phyloP scores from a whole-genome alignment of 148 eudicot genomes.

The Beta vulgaris region DNA sequence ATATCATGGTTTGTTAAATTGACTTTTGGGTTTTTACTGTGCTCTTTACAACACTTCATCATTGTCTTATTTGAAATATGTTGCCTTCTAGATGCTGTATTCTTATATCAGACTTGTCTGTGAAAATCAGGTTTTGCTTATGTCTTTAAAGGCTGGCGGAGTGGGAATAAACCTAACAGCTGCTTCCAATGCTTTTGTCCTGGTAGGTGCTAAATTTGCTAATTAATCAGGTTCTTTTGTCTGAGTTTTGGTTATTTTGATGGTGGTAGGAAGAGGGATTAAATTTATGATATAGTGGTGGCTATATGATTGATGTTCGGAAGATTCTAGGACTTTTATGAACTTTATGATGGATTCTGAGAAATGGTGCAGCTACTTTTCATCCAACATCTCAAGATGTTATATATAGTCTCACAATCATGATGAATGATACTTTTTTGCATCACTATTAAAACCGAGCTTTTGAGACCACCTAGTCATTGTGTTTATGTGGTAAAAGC shows the following conservation, averaged over 20 bases:
- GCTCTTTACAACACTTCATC: not conserved
- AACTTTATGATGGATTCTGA: not conserved
- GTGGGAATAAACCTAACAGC: conserved; percentile 96
- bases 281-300: too few species aligned
- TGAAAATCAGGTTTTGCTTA: conserved; percentile 67
- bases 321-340: not conserved
- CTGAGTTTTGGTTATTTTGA: not conserved
- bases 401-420: too few species aligned
- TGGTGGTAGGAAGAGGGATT: too few species aligned
- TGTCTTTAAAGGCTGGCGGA: conserved; percentile 98
- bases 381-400: too few species aligned
- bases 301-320: too few species aligned
- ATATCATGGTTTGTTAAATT: conserved; percentile 53
- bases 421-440: too few species aligned
- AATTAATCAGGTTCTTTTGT: too few species aligned
- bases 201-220: conserved; percentile 52
- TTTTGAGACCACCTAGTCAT: too few species aligned
- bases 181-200: conserved; percentile 93
- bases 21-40: conserved; percentile 1
- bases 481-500: too few species aligned
- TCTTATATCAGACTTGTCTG: not conserved
- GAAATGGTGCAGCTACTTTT: not conserved
- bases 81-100: not conserved
- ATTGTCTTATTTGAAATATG: not conserved
- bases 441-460: too few species aligned